phyloP scores from a whole-genome alignment of 2,329 filamentous ascomycete species.

The Septoria petroselini region DNA sequence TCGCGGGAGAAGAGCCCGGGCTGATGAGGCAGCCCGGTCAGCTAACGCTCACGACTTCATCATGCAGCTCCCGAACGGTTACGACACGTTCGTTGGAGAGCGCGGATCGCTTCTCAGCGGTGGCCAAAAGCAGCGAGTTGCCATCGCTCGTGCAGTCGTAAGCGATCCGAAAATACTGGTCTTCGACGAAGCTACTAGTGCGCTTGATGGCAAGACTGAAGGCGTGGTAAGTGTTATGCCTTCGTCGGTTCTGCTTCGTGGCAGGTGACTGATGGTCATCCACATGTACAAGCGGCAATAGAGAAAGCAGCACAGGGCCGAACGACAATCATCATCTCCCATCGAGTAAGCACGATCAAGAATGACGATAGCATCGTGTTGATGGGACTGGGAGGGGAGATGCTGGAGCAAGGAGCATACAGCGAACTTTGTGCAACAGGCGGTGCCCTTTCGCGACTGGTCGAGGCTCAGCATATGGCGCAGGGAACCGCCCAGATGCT shows the following conservation, averaged over 20 bases:
- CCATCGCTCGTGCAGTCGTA: constrained; percentile 54
- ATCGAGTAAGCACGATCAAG: constrained; percentile 45
- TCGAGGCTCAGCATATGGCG: constrained; percentile 13
- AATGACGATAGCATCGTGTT: constrained; percentile 44
- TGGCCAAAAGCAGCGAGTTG: constrained; percentile 56
- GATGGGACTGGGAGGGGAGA: constrained; percentile 37
- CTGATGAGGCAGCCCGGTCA: constrained; percentile 48
- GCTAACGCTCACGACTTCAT: constrained; percentile 56
- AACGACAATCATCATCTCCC: constrained; percentile 45
- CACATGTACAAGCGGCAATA: constrained; percentile 24
- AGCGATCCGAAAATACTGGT: constrained; percentile 53
- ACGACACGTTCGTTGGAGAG: constrained; percentile 48
- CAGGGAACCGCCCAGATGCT: background rate
- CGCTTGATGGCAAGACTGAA: constrained; percentile 64
- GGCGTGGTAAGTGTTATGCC: constrained; percentile 50
- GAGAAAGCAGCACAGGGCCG: constrained; percentile 28
- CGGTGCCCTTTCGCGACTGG: constrained; percentile 10
- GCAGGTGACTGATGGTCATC: background rate
- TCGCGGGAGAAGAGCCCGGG: constrained; percentile 42
- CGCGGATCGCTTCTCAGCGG: constrained; percentile 52
- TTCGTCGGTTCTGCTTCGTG: background rate
- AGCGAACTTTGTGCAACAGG: constrained; percentile 15
- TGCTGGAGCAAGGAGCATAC: constrained; percentile 43
- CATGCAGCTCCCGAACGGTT: constrained; percentile 50
- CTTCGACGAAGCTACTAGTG: constrained; percentile 59